Conservation (phyloP, 1,139 yeast species). For the Magnusiomyces fungicola region DNA sequence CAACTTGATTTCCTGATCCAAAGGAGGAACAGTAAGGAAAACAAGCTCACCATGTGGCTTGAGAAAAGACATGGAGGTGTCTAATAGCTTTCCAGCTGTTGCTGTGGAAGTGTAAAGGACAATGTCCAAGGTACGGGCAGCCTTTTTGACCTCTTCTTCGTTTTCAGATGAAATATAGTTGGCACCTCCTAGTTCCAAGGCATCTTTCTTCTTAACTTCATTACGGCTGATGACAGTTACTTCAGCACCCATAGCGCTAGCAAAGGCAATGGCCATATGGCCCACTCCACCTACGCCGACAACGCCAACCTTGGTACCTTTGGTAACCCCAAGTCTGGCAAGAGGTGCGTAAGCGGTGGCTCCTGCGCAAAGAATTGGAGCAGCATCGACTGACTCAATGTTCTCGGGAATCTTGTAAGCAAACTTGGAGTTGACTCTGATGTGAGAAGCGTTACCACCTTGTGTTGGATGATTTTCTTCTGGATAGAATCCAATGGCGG, state of each 20-base stretch:
- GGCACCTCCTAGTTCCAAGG: constrained; percentile 40
- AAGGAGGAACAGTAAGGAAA: constrained; percentile 3
- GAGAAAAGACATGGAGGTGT: neutral
- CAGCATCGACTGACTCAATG: constrained; percentile 42
- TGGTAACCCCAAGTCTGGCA: constrained; percentile 42
- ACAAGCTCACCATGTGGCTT: constrained; percentile 1
- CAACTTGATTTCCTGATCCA: neutral
- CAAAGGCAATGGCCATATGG: constrained; percentile 47
- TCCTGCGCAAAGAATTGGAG: constrained; percentile 65
- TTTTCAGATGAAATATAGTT: constrained; percentile 38
- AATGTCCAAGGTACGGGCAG: constrained; percentile 39
- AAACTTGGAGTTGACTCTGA: constrained; percentile 47
- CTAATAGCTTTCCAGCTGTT: neutral
- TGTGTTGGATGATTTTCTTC: constrained; percentile 33
- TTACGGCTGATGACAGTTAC: constrained; percentile 44
- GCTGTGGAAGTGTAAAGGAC: constrained; percentile 39
- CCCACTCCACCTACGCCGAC: constrained; percentile 54
- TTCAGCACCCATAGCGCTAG: constrained; percentile 48
- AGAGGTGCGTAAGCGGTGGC: constrained; percentile 56
- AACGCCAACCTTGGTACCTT: constrained; percentile 44
- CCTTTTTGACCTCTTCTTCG: constrained; percentile 20
- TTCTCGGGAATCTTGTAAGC: constrained; percentile 51
- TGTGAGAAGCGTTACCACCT: constrained; percentile 57
- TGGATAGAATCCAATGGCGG: constrained; percentile 32
- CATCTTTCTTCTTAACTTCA: constrained; percentile 39